Evolutionary conservation across 2,329 filamentous ascomycete species (phyloP), one percentile per base, ranked within the genome.

Genomic region (Clonostachys byssicola): DNA sequence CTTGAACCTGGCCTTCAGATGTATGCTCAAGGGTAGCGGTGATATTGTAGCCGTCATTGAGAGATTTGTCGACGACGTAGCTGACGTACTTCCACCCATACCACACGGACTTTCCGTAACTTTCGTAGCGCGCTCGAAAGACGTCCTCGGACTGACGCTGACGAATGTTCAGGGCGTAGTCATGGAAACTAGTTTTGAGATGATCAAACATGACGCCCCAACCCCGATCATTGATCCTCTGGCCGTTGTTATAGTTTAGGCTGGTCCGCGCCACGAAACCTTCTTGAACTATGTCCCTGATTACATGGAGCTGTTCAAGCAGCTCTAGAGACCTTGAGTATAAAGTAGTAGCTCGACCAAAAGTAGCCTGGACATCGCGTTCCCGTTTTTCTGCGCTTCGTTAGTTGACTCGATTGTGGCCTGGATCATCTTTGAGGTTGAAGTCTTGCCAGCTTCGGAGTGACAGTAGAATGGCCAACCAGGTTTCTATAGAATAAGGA

Each of bases 71-170:
- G 14, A 50, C 40, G 12, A 61, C 52, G 30, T 74, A 58, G n/a
- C 54, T 63, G 5, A 60, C 54, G 41, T 74, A 62, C 48, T 67
- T 62, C 9, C 64, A 58, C 4, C 63, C 64, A 16, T 61, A 56
- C 39, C 66, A 59, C 5, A 71, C 59, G 2, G 59, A 49, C 1
- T 66, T 62, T 17, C 68, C 67, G 33, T 69, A 53, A 43, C 52
- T 62, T 43, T 49, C 59, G 56, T 70, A 43, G 48, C 65, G 61
- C n/a, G 60, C 58, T 40, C 76, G 66, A 45, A 80, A 73, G 40
- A 80, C 72, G 12, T 73, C 71, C 53, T 81, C 77, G 7, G 75
- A 72, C 54, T 77, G 79, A 55, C 74, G 79, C 58, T 81, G 76
- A 14, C 77, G 64, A 46, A 81, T 54, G 2, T 79, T 75, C n/a